A percentile compares a stretch with the other conserved stretches of the same genome.
phyloP scores from a whole-genome alignment of 305 asterid species.

The Vinca major region DNA sequence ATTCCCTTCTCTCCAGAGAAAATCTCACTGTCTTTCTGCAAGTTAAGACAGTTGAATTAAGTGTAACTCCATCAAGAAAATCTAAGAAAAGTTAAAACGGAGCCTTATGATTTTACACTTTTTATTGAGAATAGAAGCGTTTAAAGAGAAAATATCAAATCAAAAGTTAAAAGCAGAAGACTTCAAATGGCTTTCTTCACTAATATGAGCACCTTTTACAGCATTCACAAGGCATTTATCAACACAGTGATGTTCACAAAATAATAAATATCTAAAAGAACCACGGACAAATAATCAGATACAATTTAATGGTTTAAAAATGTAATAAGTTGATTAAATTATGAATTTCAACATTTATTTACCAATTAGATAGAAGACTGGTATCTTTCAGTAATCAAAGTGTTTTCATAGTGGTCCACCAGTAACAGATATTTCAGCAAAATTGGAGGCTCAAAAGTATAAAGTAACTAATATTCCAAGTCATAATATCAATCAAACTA shows the following conservation, averaged over 20 bases:
- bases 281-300: too few relatives aligned
- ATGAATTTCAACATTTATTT: background rate
- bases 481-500: background rate
- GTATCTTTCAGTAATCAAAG: background rate
- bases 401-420: background rate
- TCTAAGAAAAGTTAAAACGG: background rate
- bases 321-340: background rate
- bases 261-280: background rate
- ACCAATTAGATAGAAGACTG: background rate
- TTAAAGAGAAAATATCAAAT: background rate
- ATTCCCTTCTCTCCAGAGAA: slow-evolving; percentile 18
- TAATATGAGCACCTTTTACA: background rate
- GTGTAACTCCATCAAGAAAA: slow-evolving; percentile 9
- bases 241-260: background rate
- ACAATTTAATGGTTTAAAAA: background rate
- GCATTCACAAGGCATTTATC: background rate
- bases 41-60: slow-evolving; percentile 11
- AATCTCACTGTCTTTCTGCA: slow-evolving; percentile 22
- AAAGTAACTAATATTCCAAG: background rate
- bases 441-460: background rate
- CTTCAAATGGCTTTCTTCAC: background rate
- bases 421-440: background rate
- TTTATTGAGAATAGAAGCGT: background rate
- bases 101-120: background rate
- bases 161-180: background rate